phyloP scores from a whole-genome alignment of 2,329 filamentous ascomycete species.

The Colletotrichum abscissum region DNA sequence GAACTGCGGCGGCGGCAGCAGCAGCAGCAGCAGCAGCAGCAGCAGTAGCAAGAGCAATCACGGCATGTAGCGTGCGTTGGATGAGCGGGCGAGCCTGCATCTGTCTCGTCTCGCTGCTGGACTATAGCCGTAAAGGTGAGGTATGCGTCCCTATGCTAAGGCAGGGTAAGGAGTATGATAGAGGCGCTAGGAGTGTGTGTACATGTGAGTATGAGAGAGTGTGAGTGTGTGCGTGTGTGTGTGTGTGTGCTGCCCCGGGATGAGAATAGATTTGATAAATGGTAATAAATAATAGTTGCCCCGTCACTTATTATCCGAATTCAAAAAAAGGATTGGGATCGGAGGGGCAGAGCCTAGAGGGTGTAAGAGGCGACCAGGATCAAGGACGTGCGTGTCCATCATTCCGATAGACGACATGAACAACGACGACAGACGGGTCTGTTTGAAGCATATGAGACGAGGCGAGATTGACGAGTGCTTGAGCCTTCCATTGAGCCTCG shows the following conservation, averaged over 20 bases:
- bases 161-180: background rate
- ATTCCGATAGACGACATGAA: constrained; percentile 4
- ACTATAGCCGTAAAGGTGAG: background rate
- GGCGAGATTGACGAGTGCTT: background rate
- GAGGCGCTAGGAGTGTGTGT: background rate
- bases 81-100: background rate
- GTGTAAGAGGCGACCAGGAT: constrained; percentile 20
- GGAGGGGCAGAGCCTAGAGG: constrained; percentile 7
- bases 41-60: constrained; percentile 18
- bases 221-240: background rate
- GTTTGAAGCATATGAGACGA: constrained; percentile 18
- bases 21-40: constrained; percentile 13
- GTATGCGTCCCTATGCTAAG: background rate
- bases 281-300: constrained; percentile 6
- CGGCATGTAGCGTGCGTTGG: constrained; percentile 4
- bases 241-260: constrained; percentile 5
- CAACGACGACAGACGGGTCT: constrained; percentile 7
- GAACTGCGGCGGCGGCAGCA: background rate
- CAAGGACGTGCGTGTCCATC: constrained; percentile 23
- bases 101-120: background rate
- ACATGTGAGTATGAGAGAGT: background rate
- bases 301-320: constrained; percentile 26
- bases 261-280: constrained; percentile 22
- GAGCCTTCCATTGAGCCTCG: background rate
- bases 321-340: constrained; percentile 27